Conservation (phyloP, 768 basidiomycete genomes). For the Pisolithus marmoratus region DNA sequence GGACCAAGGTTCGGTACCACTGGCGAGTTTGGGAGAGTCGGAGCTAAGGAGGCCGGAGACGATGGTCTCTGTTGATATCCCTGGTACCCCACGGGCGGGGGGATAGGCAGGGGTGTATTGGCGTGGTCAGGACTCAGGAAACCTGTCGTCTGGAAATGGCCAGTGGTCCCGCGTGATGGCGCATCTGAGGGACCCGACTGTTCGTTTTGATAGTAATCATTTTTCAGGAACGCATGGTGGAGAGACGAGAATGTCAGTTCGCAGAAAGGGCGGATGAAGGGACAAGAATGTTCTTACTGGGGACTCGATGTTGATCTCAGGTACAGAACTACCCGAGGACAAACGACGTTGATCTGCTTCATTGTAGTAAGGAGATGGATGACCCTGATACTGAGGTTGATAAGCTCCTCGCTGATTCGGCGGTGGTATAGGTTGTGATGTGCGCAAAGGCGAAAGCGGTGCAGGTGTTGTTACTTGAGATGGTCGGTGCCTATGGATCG, state of each 20-base stretch:
- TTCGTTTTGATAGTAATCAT: conserved; percentile 10
- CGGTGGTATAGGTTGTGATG: conserved; percentile 7
- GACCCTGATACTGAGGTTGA: conserved; percentile 20
- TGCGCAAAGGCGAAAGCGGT: conserved; percentile 22
- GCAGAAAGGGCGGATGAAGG: conserved; percentile 2
- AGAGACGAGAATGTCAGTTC: neutral
- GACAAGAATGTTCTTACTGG: conserved; percentile 14
- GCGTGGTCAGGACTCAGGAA: conserved; percentile 29
- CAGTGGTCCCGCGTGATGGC: conserved; percentile 21
- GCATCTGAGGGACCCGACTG: conserved; percentile 29
- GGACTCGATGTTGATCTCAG: conserved; percentile 27
- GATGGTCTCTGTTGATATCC: conserved; percentile 4
- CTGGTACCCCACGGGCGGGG: conserved; percentile 8
- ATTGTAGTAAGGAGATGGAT: conserved; percentile 11
- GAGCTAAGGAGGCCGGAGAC: conserved; percentile 9
- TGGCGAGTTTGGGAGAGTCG: conserved; percentile 11
- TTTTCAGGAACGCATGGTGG: neutral
- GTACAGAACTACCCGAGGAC: conserved; percentile 30
- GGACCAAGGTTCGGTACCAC: conserved; percentile 4
- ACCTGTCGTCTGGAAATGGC: conserved; percentile 4
- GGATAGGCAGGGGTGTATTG: conserved; percentile 21
- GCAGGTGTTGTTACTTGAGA: conserved; percentile 17
- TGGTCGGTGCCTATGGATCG: conserved; percentile 14
- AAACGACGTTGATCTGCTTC: conserved; percentile 13
- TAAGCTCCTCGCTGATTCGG: conserved; percentile 15